Base-by-base conservation (phyloP, 805 yeast genomes). In the Pichia eremophila region DNA sequence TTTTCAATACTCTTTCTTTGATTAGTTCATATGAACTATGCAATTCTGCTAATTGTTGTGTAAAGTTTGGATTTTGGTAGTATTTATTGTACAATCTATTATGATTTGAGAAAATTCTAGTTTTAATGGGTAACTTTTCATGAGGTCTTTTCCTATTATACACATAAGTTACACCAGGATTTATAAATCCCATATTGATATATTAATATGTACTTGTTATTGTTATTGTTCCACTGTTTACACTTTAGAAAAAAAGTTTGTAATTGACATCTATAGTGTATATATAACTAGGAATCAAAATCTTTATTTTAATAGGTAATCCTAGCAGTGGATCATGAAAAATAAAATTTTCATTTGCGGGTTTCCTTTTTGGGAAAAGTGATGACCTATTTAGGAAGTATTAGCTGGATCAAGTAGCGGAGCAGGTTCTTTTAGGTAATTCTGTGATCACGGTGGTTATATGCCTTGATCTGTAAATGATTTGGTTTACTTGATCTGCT, bases 101-200 rank as follows among this genome's bases (percentile, higher is more conserved):
- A 35, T 48, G 46, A 43, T 48, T 48, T 2, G 43, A 11, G 31
- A 39, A 37, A 5, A 48, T 29, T 8, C 35, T 10, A n/a, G 28
- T 42, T 29, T 44, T 48, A 17, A 29, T 27, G 1, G 48, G 38
- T 31, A 35, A 39, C 4, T 43, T 36, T 8, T 42, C 14, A n/a
- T 48, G 46, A 4, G 14, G 42, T 35, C 45, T 34, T 17, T 41
- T 49, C 11, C 37, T 49, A 17, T 43, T 35, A 32, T 35, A 49
- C 3, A 37, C 31, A 37, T 43, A 37, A 15, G 28, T 32, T 10
- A 49, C 19, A 17, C 52, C 52, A 10, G 52, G 52, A 11, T 37
- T 46, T 25, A 49, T 44, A 31, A 49, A 49, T 3, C 52, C 52
- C 52, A 49, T 49, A 8, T 1, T 36, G 25, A 22, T n/a, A n/a